phyloP scores from a whole-genome alignment of 2,329 filamentous ascomycete species.

The Lachnellula hyalina region DNA sequence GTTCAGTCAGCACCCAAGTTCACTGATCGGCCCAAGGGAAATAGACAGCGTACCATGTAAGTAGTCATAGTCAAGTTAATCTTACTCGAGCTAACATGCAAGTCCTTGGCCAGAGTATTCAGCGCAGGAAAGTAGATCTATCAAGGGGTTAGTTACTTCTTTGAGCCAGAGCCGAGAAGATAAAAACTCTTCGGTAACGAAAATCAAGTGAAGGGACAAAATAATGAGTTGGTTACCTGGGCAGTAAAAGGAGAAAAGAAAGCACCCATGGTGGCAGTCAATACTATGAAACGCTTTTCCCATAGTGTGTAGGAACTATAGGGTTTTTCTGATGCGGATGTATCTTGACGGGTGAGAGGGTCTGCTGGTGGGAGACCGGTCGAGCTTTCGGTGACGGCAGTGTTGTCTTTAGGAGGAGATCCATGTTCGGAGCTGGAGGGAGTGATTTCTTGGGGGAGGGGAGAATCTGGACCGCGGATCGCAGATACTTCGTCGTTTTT shows the following conservation, averaged over 20 bases:
- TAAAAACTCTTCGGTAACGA: neutral
- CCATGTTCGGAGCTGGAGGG: neutral
- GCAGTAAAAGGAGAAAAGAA: slow-evolving; percentile 47
- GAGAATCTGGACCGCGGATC: neutral
- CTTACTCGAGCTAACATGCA: slow-evolving; percentile 37
- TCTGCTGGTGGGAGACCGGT: neutral
- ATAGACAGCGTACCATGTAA: slow-evolving; percentile 30
- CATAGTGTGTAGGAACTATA: slow-evolving; percentile 11
- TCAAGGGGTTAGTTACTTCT: neutral
- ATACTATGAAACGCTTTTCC: slow-evolving; percentile 34
- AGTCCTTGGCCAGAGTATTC: slow-evolving; percentile 42
- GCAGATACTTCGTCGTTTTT: neutral
- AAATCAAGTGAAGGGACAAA: slow-evolving; percentile 39
- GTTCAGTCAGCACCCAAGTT: neutral
- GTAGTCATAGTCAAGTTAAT: slow-evolving; percentile 37
- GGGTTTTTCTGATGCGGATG: neutral
- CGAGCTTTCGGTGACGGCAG: neutral
- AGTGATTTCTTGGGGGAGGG: too few species aligned
- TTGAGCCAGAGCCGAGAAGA: too few species aligned
- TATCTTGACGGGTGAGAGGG: neutral
- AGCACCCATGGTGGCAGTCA: slow-evolving; percentile 45
- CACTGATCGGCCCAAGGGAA: too few species aligned
- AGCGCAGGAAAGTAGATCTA: slow-evolving; percentile 52
- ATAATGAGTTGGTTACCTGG: slow-evolving; percentile 39
- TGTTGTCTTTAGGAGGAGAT: neutral